A percentile compares a stretch with the other conserved stretches of the same genome.
These are phyloP conservation scores for Komagataella pastoris DNA, from an alignment of 805 yeast species.

Conservation along the genomic window DNA sequence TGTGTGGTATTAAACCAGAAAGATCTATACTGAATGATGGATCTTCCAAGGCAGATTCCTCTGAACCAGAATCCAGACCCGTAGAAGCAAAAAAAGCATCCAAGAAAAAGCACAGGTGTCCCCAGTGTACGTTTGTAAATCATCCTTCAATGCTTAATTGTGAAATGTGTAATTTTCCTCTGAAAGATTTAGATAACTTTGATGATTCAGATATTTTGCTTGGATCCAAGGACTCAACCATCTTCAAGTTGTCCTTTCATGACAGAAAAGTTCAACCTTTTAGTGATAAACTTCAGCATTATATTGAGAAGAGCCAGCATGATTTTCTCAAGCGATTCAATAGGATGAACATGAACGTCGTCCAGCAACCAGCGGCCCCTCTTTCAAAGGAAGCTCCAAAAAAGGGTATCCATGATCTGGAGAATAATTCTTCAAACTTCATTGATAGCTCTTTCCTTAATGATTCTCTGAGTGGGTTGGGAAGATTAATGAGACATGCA, in stretches of 20 bases:
- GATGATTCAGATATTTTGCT: not conserved
- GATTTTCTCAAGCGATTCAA: slow-evolving; percentile 10
- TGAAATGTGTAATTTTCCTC: slow-evolving; percentile 72
- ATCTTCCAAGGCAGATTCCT: not conserved
- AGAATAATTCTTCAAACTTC: slow-evolving; percentile 38
- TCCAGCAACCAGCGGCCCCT: slow-evolving; percentile 8
- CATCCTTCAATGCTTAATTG: slow-evolving; percentile 69
- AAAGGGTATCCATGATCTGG: slow-evolving; percentile 63
- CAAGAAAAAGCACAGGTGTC: slow-evolving; percentile 27
- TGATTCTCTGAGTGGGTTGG: slow-evolving; percentile 63
- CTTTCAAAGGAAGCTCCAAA: slow-evolving; percentile 6
- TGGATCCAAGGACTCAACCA: slow-evolving; percentile 9
- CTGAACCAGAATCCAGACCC: not conserved
- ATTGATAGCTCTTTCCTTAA: slow-evolving; percentile 47
- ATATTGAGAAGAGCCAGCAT: slow-evolving; percentile 42
- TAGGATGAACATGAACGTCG: slow-evolving; percentile 22
- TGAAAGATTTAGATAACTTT: slow-evolving; percentile 8
- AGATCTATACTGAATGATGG: slow-evolving; percentile 8
- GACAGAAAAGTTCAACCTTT: slow-evolving; percentile 51
- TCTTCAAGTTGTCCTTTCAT: slow-evolving; percentile 64
- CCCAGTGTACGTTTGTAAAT: slow-evolving; percentile 52
- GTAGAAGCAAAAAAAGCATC: not conserved
- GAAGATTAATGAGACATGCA: slow-evolving; percentile 66
- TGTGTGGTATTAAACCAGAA: slow-evolving; percentile 47
- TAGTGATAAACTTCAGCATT: slow-evolving; percentile 27